These are phyloP conservation scores for Fraxinus sp. DNA, from an alignment of 305 asterid species.

Conservation along the genomic window DNA sequence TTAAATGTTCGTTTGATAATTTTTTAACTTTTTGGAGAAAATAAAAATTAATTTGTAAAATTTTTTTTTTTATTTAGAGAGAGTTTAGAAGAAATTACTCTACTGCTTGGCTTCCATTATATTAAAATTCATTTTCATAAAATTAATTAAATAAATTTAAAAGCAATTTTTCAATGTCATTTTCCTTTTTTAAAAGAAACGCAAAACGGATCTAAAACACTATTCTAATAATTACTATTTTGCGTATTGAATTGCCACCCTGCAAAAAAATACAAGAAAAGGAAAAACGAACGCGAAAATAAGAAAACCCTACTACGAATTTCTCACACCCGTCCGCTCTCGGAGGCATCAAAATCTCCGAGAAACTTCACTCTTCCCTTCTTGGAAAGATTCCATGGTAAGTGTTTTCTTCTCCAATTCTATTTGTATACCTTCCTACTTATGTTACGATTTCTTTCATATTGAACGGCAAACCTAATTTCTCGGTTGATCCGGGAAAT, in stretches of 20 bases:
- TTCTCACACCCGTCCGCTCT: background rate
- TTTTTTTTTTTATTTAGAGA: no score
- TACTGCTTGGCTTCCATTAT: no score
- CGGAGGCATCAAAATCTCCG: slow-evolving; percentile 21
- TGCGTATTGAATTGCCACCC: no score
- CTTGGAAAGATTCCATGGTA: slow-evolving; percentile 19
- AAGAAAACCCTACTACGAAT: slow-evolving; percentile 18
- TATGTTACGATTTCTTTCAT: background rate
- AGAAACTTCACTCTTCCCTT: slow-evolving; percentile 13
- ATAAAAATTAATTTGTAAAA: no score
- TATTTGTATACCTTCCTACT: background rate
- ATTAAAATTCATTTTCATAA: no score
- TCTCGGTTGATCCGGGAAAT: background rate
- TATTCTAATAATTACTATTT: no score
- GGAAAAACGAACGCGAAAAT: background rate
- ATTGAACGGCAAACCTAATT: slow-evolving; percentile 15
- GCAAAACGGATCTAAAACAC: no score
- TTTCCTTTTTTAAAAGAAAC: no score
- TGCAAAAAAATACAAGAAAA: background rate
- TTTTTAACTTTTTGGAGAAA: no score
- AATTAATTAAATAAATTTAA: no score
- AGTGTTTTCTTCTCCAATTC: slow-evolving; percentile 6
- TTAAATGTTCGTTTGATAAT: background rate
- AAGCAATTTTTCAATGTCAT: no score
- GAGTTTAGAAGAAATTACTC: no score